Base-by-base conservation (phyloP, 2,329 filamentous ascomycete genomes). In the Aspergillus tanneri region DNA sequence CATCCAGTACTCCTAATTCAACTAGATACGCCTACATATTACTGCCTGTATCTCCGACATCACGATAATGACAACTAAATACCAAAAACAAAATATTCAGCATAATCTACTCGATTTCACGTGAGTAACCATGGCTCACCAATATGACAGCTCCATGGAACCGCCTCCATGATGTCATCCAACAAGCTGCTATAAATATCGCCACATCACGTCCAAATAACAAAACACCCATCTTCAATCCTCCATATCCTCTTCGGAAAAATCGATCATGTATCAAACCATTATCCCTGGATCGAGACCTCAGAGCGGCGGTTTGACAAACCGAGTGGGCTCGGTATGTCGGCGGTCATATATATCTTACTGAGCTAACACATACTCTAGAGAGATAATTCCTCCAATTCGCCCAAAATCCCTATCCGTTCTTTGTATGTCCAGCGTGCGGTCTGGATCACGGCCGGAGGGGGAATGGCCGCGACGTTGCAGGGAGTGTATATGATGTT, bases 401-500 rank as follows among this genome's bases (percentile, higher is more conserved):
- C 36, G 1, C 21, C 40, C 1, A 41, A 52, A 12, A 56, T 60
- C 21, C 53, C 55, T 2, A 2, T 52, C 2, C 51, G 22, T 8
- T 52, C 57, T 8, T 28, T 60, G 35, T 52, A 57, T 19, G 45
- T 53, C n/a, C 58, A 60, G 22, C 48, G 55, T 2, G 44, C 58
- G 27, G 58, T 53, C 16, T 60, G 58, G 58, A 45, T 28, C 12
- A 45, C 53, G n/a, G 58, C 56, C 2, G 58, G 58, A 7, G 58
- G 55, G 5, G 50, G 58, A 16, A 58, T 60, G 51, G 46, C 25
- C 6, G 56, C 58, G 0, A 60, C 58, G 4, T 43, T 60, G 14
- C 46, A 50, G n/a, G 58, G 58, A 3, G 53, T 49, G 6, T 58
- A 54, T 38, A 39, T 49, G 41, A 58, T 58, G 38, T 30, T 57